phyloP scores from a whole-genome alignment of 129 eudicot species.

The Cynara cardunculus region DNA sequence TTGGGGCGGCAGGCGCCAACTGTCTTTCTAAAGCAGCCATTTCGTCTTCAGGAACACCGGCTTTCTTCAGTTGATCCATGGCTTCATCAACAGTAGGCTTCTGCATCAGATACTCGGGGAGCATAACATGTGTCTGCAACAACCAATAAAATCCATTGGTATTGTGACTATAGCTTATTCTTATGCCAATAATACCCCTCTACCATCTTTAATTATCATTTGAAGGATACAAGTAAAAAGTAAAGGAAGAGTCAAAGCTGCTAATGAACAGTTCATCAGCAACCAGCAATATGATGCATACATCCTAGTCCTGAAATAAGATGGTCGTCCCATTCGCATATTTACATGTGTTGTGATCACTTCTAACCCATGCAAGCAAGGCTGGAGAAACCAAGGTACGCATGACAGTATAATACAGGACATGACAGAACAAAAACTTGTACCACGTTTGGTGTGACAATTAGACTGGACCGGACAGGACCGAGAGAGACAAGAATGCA shows the following conservation, averaged over 20 bases:
- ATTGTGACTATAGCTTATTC: not conserved
- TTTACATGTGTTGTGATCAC: too few relatives aligned
- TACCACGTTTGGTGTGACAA: too few relatives aligned
- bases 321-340: too few relatives aligned
- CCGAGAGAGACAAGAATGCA: not conserved
- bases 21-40: slow-evolving; percentile 92
- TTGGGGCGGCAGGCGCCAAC: slow-evolving; percentile 44
- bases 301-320: too few relatives aligned
- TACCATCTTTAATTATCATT: not conserved
- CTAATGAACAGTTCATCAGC: too few relatives aligned
- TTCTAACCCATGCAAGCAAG: too few relatives aligned
- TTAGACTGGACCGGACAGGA: too few relatives aligned
- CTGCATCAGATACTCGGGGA: slow-evolving; percentile 84
- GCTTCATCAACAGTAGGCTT: slow-evolving; percentile 56
- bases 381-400: too few relatives aligned
- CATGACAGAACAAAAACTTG: too few relatives aligned
- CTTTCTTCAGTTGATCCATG: slow-evolving; percentile 59
- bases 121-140: slow-evolving; percentile 73
- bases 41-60: slow-evolving; percentile 72
- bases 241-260: not conserved
- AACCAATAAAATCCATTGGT: slow-evolving; percentile 1
- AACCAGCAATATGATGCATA: too few relatives aligned
- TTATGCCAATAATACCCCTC: not conserved
- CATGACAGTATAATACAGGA: too few relatives aligned
- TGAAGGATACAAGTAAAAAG: not conserved